A percentile compares a stretch with the other conserved stretches of the same genome.
These are phyloP conservation scores for Spinellus fusiger DNA, from an alignment of 192 early-diverging fungal genomes.

Conservation along the genomic window DNA sequence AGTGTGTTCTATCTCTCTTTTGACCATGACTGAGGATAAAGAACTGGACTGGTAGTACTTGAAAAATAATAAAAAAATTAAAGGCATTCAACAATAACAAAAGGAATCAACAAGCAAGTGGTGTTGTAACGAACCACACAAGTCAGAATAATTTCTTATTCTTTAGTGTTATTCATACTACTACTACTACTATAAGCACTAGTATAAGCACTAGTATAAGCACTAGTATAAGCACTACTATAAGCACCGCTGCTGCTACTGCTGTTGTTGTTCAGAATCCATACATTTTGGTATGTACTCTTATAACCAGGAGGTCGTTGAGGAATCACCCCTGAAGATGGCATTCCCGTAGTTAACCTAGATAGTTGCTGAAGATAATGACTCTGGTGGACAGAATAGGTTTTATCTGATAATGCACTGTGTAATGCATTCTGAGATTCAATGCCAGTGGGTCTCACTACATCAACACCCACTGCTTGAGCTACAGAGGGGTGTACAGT, in stretches of 20 bases:
- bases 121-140: too few relatives aligned
- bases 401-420: neutral
- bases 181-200: neutral
- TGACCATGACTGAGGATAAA: too few relatives aligned
- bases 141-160: too few relatives aligned
- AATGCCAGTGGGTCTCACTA: neutral
- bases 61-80: too few relatives aligned
- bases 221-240: neutral
- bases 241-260: neutral
- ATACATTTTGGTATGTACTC: neutral
- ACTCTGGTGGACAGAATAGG: conserved; percentile 3
- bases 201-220: neutral
- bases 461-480: too few relatives aligned
- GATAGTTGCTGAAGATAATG: conserved; percentile 23
- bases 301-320: neutral
- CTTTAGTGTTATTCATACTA: too few relatives aligned
- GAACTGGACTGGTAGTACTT: too few relatives aligned
- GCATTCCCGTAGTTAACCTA: conserved; percentile 16
- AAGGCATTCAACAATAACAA: too few relatives aligned
- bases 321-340: conserved; percentile 17
- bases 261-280: neutral
- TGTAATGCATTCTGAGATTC: too few relatives aligned
- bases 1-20: too few relatives aligned
- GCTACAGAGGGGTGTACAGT: conserved; percentile 4
- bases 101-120: too few relatives aligned